Conservation (phyloP, 2,329 filamentous ascomycete genomes). For the Volutella citrinella region DNA sequence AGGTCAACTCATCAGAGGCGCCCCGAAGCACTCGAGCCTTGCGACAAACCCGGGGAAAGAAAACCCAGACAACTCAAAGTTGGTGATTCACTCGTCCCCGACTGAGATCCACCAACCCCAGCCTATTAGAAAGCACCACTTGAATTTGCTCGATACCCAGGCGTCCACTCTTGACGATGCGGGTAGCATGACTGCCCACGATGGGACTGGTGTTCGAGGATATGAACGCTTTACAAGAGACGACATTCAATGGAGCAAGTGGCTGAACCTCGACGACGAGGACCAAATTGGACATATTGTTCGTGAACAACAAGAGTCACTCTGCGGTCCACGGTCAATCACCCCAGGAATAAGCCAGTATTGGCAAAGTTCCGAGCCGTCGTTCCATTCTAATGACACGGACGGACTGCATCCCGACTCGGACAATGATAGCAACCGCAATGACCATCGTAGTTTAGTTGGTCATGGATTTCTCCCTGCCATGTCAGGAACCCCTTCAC, state of each 20-base stretch:
- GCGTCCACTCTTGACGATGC: slow-evolving; percentile 13
- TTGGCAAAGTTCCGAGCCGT: slow-evolving; percentile 8
- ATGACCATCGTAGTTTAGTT: too few species aligned
- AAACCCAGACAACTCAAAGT: slow-evolving; percentile 9
- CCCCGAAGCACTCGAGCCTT: too few species aligned
- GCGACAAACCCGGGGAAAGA: too few species aligned
- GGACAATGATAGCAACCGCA: too few species aligned
- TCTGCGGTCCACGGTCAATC: slow-evolving; percentile 5
- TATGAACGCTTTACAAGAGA: slow-evolving; percentile 9
- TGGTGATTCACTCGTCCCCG: slow-evolving; percentile 13
- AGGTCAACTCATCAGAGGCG: too few species aligned
- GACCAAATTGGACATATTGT: too few species aligned
- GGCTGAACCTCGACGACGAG: slow-evolving; percentile 14
- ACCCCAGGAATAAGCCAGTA: slow-evolving; percentile 16
- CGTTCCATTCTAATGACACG: background rate
- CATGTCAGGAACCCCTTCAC: too few species aligned
- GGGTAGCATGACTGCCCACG: slow-evolving; percentile 13
- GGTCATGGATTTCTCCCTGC: too few species aligned
- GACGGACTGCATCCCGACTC: too few species aligned
- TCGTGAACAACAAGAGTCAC: too few species aligned
- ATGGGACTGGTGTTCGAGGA: slow-evolving; percentile 5
- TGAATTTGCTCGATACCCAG: slow-evolving; percentile 8
- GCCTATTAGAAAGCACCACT: slow-evolving; percentile 14
- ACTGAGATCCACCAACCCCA: slow-evolving; percentile 25
- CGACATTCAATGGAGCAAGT: slow-evolving; percentile 21